phyloP scores from a whole-genome alignment of 148 eudicot species.

The Salicornia ramosissima region DNA sequence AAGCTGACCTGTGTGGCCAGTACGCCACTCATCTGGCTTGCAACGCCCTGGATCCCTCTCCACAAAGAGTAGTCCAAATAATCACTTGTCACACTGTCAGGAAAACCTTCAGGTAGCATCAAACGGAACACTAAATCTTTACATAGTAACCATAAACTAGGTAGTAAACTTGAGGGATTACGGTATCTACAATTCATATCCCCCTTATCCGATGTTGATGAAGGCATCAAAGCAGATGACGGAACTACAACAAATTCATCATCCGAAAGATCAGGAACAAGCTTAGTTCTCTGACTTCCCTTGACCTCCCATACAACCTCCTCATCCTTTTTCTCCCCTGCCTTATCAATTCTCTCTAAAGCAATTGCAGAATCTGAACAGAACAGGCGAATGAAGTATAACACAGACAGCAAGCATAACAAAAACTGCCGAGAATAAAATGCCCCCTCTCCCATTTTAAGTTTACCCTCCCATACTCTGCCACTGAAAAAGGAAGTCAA shows the following conservation, averaged over 20 bases:
- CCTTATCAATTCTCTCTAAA: constrained; percentile 32
- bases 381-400: constrained; percentile 30
- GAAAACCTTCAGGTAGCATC: constrained; percentile 94
- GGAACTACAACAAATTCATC: constrained; percentile 56
- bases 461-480: constrained; percentile 15
- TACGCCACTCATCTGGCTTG: constrained; percentile 89
- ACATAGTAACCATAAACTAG: constrained; percentile 52
- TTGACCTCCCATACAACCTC: constrained; percentile 59
- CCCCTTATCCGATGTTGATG: constrained; percentile 14
- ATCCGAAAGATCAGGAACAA: constrained; percentile 47
- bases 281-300: constrained; percentile 60
- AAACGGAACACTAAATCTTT: constrained; percentile 33
- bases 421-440: constrained; percentile 9
- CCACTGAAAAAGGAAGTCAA: constrained; percentile 21
- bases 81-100: constrained; percentile 85
- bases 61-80: constrained; percentile 91
- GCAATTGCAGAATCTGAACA: constrained; percentile 35
- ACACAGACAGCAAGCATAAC: constrained; percentile 32
- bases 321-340: constrained; percentile 15
- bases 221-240: constrained; percentile 23
- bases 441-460: constrained; percentile 20
- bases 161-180: constrained; percentile 20
- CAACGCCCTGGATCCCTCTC: constrained; percentile 96
- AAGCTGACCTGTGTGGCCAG: constrained; percentile 78
- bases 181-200: background rate